Conservation (phyloP, 441 rosid species). For the Flueggea neowawraea region DNA sequence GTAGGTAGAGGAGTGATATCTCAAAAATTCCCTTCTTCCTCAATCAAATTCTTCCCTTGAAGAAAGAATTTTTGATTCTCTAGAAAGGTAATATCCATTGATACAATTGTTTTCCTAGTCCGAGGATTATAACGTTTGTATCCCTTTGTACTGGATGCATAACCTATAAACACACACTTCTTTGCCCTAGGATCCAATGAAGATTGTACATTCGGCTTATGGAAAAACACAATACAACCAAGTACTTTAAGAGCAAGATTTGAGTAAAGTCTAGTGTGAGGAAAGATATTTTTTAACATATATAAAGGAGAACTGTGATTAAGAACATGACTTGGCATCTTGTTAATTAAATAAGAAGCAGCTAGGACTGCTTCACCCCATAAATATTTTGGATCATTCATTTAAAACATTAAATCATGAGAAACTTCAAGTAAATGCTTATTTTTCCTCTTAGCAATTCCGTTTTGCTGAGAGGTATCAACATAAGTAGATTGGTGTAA, state of each 20-base stretch:
- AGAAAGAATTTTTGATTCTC: too few species aligned
- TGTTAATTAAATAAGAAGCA: too few species aligned
- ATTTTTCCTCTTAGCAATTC: background rate
- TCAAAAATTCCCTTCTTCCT: too few species aligned
- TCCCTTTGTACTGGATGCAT: constrained; percentile 2
- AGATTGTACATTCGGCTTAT: too few species aligned
- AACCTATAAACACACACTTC: background rate
- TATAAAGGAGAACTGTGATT: background rate
- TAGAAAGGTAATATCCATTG: too few species aligned
- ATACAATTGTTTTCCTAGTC: too few species aligned
- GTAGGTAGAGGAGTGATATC: too few species aligned
- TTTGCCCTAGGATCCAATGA: too few species aligned
- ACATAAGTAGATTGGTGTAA: background rate
- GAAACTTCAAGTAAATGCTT: background rate
- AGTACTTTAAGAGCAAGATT: background rate
- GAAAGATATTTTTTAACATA: background rate
- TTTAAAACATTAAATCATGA: background rate
- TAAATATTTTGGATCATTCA: background rate
- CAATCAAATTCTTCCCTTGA: background rate
- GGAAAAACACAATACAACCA: background rate
- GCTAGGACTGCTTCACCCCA: too few species aligned
- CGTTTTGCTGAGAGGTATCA: background rate
- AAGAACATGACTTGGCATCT: background rate
- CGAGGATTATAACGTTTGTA: too few species aligned
- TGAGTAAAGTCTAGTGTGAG: too few species aligned